Percentiles rank a stretch among this genome's conserved stretches.
Conservation (phyloP, 306 rosid species). For the Hippophae rhamnoides region DNA sequence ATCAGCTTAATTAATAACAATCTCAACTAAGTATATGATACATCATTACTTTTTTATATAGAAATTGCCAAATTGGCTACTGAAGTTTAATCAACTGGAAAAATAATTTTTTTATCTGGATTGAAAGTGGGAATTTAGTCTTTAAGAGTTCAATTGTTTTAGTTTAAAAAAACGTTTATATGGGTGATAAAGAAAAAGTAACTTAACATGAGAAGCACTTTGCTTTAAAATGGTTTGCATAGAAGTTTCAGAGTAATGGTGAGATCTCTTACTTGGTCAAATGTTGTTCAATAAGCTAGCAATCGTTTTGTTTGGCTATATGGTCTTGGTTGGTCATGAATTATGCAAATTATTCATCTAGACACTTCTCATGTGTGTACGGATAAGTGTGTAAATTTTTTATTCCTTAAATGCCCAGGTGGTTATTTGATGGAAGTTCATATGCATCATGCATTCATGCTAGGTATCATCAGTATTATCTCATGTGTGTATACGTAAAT, state of each 20-base stretch:
- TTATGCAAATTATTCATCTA: neutral
- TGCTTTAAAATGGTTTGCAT: neutral
- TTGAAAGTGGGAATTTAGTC: no score
- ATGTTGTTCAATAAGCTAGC: neutral
- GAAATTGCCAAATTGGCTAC: no score
- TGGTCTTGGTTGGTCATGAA: neutral
- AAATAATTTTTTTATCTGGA: no score
- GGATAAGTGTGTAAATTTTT: neutral
- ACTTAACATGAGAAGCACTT: neutral
- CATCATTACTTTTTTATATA: no score
- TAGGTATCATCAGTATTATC: no score
- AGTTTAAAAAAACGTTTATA: no score
- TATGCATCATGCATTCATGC: no score
- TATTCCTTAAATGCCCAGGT: neutral
- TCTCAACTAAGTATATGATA: no score
- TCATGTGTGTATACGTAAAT: neutral
- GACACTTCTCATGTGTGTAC: neutral
- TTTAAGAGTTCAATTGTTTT: no score
- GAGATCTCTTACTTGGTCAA: neutral
- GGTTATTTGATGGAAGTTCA: no score
- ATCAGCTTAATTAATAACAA: no score
- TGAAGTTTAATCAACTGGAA: no score
- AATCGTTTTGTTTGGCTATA: neutral
- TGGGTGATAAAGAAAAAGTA: neutral
- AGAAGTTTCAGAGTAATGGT: neutral